These are phyloP conservation scores for Brettanomyces anomalus DNA, from an alignment of 805 yeast genomes.

Conservation along the genomic window DNA sequence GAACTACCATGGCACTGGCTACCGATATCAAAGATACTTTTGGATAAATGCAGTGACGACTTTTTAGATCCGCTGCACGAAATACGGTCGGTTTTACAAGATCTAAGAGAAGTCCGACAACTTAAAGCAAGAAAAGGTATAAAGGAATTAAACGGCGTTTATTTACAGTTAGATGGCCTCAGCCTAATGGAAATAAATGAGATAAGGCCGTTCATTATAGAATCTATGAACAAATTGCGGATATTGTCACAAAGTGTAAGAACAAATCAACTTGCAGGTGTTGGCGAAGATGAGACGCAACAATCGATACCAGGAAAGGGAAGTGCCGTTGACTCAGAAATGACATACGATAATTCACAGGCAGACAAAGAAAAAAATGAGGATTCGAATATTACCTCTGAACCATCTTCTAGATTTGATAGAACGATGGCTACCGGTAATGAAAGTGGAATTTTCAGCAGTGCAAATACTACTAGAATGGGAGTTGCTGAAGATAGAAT, in stretches of 20 bases:
- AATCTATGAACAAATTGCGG: conserved; percentile 72
- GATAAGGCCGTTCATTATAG: conserved; percentile 70
- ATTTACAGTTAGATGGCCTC: conserved; percentile 74
- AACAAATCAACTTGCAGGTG: conserved; percentile 5
- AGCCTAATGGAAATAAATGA: conserved; percentile 84
- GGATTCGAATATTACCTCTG: not conserved
- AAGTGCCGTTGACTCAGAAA: not conserved
- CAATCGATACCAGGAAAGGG: conserved; percentile 1
- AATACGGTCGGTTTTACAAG: conserved; percentile 65
- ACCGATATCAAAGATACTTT: conserved; percentile 62
- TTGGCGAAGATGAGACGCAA: conserved; percentile 2
- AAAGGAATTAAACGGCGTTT: conserved; percentile 67
- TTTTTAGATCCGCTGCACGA: conserved; percentile 63
- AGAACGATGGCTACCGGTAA: not conserved
- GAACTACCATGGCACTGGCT: conserved; percentile 84
- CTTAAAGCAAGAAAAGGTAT: conserved; percentile 79
- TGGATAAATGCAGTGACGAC: conserved; percentile 69
- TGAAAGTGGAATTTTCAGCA: not conserved
- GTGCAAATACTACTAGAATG: not conserved
- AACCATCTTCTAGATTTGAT: not conserved
- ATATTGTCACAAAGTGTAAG: conserved; percentile 34
- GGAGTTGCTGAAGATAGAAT: not conserved
- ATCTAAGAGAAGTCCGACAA: conserved; percentile 72
- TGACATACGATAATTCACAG: not conserved
- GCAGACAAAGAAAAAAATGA: not conserved